Evolutionary conservation across 2,329 filamentous ascomycete species (phyloP), one percentile per base, ranked within the genome.

Genomic region (Chaetomiaceae sp.): DNA sequence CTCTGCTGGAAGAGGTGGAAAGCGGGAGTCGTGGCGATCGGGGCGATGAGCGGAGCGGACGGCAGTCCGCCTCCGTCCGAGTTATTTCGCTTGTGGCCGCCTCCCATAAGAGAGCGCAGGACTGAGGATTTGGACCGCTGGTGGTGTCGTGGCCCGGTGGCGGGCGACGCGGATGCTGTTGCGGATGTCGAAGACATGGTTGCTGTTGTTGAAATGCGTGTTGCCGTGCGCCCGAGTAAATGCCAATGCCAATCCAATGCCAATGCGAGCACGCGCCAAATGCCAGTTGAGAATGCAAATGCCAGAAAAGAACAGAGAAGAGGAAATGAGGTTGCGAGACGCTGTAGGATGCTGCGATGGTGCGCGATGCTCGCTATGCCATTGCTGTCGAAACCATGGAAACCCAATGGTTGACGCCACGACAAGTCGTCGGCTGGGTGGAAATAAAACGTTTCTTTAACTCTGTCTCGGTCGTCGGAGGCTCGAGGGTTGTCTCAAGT

Each of bases 91-190:
- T 74, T 73, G 53, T 77, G 72, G 55, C 77, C 71, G 50, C 56
- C 59, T 49, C 55, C 55, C 43, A 80, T 75, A 59, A 81, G 73
- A 8, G 74, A 75, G 55, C 71, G 74, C 46, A 81, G 64, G 36
- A 79, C 75, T 17, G 72, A 77, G 2, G 77, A 77, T 63, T 75
- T 79, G 54, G 74, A 70, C 39, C 75, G 67, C 47, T 75, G 71
- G 57, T 75, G 72, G 49, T 56, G 56, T n/a, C 42, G 56, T 17
- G 43, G n/a, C 20, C 7, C 45, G 29, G 27, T 12, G 43, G 15
- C 54, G 43, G 22, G 38, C 31, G 25, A 17, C 31, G 14, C 27
- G 27, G 27, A 39, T 29, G 40, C 43, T 20, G 42, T 17, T 20
- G 15, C 34, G 9, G 55, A 42, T 23, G 57, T 20, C 31, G 55